phyloP scores from a whole-genome alignment of 2,329 filamentous ascomycete genomes.

The Fusarium temperatum region DNA sequence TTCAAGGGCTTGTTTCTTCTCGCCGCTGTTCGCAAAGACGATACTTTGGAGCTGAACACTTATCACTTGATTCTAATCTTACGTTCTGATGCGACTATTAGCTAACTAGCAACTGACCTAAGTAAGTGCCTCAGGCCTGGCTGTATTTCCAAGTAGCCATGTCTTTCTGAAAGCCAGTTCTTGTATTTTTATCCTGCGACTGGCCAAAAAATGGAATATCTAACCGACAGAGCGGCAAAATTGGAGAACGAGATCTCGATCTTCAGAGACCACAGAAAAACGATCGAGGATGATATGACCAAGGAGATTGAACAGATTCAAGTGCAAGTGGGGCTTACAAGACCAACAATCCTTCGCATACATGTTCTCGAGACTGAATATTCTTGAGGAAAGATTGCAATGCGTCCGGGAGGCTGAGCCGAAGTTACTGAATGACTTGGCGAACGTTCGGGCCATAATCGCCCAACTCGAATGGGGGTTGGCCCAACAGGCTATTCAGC shows the following conservation, averaged over 20 bases:
- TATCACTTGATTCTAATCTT: neutral
- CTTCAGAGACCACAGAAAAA: neutral
- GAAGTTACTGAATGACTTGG: neutral
- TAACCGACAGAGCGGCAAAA: neutral
- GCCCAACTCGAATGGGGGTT: neutral
- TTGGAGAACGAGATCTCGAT: neutral
- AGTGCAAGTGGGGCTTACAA: neutral
- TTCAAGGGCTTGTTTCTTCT: neutral
- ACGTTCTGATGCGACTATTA: neutral
- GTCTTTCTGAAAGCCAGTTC: neutral
- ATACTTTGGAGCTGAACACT: rapidly evolving
- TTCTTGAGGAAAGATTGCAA: neutral
- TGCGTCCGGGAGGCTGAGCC: neutral
- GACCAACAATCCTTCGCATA: neutral
- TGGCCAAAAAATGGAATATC: neutral
- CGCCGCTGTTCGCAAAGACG: rapidly evolving
- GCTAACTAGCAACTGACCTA: rapidly evolving
- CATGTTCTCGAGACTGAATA: neutral
- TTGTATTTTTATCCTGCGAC: neutral
- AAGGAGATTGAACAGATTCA: neutral
- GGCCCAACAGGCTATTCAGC: too few species aligned
- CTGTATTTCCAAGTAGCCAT: neutral
- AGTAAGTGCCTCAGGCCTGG: neutral
- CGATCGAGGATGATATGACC: neutral
- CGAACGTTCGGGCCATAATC: neutral